A percentile compares a stretch with the other conserved stretches of the same genome.
Conservation (phyloP, 768 basidiomycete genomes). For the Serpula lacrymans region DNA sequence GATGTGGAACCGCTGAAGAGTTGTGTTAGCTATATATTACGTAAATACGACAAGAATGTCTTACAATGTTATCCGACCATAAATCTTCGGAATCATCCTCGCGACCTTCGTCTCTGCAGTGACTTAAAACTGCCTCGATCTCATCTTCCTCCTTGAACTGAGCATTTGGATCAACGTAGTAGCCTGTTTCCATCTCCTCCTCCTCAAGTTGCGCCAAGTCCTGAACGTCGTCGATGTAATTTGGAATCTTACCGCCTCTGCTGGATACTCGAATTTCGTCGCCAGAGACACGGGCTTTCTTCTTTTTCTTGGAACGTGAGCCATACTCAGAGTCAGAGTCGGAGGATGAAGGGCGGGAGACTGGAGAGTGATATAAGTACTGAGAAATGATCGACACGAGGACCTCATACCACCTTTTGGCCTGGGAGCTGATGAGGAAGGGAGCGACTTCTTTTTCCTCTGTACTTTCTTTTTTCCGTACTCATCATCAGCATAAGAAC, state of each 20-base stretch:
- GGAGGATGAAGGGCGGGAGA: constrained; percentile 56
- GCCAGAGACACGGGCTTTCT: constrained; percentile 49
- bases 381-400: constrained; percentile 8
- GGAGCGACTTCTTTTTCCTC: constrained; percentile 48
- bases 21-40: constrained; percentile 14
- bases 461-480: constrained; percentile 66
- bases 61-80: constrained; percentile 85
- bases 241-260: constrained; percentile 74
- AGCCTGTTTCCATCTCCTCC: constrained; percentile 53
- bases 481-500: constrained; percentile 75
- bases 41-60: constrained; percentile 15
- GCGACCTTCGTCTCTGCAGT: constrained; percentile 80
- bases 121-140: constrained; percentile 88
- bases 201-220: constrained; percentile 69
- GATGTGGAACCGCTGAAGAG: constrained; percentile 87
- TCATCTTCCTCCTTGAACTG: constrained; percentile 71
- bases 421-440: constrained; percentile 43
- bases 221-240: constrained; percentile 75
- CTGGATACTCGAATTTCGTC: constrained; percentile 79
- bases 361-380: constrained; percentile 24
- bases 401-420: constrained; percentile 50
- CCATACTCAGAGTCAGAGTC: constrained; percentile 90
- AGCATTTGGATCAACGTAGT: constrained; percentile 50
- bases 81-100: constrained; percentile 75
- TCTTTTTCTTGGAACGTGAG: constrained; percentile 84